Conservation (phyloP, 2,329 filamentous ascomycete genomes). For the Beauveria pseudobassiana region DNA sequence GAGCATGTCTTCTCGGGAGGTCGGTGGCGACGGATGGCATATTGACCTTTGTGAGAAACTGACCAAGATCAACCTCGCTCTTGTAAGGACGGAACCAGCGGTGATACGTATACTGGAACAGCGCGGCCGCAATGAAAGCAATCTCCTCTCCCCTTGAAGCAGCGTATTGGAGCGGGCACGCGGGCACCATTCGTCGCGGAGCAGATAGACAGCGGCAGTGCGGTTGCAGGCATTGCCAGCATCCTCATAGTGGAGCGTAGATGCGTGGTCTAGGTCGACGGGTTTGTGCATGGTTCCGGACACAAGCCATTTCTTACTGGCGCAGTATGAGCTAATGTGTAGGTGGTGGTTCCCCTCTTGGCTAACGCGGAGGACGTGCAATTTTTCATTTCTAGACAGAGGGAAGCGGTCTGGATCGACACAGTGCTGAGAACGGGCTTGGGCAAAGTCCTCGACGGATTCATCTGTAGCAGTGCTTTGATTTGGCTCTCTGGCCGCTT, state of each 20-base stretch:
- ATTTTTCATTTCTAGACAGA: background rate
- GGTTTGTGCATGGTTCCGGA: background rate
- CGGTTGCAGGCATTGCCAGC: slow-evolving; percentile 3
- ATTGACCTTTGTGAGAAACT: slow-evolving; percentile 8
- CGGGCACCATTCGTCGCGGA: no score
- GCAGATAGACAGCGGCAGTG: background rate
- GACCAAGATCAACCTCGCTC: slow-evolving; percentile 5
- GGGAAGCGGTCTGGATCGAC: background rate
- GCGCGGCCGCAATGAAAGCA: background rate
- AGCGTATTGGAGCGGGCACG: no score
- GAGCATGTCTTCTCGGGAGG: background rate
- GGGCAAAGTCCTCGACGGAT: no score
- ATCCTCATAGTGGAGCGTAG: background rate
- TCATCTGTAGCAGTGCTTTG: no score
- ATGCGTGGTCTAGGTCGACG: background rate
- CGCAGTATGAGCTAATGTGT: background rate
- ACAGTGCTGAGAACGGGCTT: no score
- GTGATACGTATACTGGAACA: background rate
- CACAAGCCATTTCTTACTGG: background rate
- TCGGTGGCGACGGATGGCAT: background rate
- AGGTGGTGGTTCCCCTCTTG: background rate
- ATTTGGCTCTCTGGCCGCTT: no score
- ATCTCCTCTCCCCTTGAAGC: no score
- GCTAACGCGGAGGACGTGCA: background rate
- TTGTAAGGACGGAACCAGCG: background rate